These are phyloP conservation scores for Kodamaea anthophila DNA, from an alignment of 1,139 yeast species.

Conservation along the genomic window DNA sequence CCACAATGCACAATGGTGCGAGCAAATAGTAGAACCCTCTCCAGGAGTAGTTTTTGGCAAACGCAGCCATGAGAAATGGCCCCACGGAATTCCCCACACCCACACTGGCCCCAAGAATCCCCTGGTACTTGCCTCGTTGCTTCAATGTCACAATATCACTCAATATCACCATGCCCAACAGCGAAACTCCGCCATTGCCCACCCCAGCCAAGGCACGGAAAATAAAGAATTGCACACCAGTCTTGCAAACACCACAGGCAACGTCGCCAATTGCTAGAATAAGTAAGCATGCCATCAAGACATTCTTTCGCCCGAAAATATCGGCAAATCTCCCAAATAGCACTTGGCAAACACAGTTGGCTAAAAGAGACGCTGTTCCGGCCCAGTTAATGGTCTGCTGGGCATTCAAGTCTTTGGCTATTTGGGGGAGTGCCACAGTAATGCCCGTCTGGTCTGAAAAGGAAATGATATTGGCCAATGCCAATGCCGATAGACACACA, in stretches of 20 bases:
- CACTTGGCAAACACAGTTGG: slow-evolving; percentile 41
- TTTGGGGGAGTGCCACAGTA: slow-evolving; percentile 37
- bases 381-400: slow-evolving; percentile 41
- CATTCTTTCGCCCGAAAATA: slow-evolving; percentile 40
- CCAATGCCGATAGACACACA: slow-evolving; percentile 21
- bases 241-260: slow-evolving; percentile 35
- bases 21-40: slow-evolving; percentile 42
- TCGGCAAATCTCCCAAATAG: slow-evolving; percentile 38
- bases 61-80: slow-evolving; percentile 51
- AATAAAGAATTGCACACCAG: slow-evolving; percentile 32
- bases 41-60: slow-evolving; percentile 42
- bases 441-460: slow-evolving; percentile 38
- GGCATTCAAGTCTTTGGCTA: slow-evolving; percentile 32
- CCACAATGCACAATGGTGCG: slow-evolving; percentile 36
- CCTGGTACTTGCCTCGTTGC: slow-evolving; percentile 41
- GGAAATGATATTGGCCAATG: slow-evolving; percentile 24
- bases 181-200: slow-evolving; percentile 41
- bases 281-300: slow-evolving; percentile 28
- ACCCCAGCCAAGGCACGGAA: slow-evolving; percentile 41
- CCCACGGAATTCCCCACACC: slow-evolving; percentile 53
- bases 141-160: slow-evolving; percentile 38
- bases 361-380: slow-evolving; percentile 40
- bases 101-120: slow-evolving; percentile 43
- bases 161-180: slow-evolving; percentile 38
- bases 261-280: slow-evolving; percentile 37